Percentiles rank a stretch among this genome's conserved stretches.
phyloP scores from a whole-genome alignment of 192 early-diverging fungal genomes.

The Irineochytrium annulatum region DNA sequence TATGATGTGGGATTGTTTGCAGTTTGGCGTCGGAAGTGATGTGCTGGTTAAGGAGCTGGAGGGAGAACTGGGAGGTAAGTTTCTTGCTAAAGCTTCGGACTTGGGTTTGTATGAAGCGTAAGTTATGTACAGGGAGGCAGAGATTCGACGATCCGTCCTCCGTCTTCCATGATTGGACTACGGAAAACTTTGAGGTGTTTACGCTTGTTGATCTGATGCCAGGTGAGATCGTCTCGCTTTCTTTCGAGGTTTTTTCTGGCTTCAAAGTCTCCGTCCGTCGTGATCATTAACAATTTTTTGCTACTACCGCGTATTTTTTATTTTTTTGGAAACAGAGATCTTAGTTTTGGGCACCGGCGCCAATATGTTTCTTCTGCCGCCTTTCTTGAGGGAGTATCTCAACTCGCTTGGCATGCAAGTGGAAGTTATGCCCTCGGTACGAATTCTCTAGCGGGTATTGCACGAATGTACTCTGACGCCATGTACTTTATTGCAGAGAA shows the following conservation, averaged over 20 bases:
- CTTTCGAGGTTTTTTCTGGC: background rate
- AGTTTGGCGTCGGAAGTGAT: slow-evolving; percentile 42
- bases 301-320: background rate
- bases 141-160: slow-evolving; percentile 24
- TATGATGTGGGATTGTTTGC: slow-evolving; percentile 50
- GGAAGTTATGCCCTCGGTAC: slow-evolving; percentile 40
- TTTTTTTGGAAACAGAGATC: slow-evolving; percentile 31
- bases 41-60: slow-evolving; percentile 10
- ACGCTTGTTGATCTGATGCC: slow-evolving; percentile 36
- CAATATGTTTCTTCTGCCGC: slow-evolving; percentile 29
- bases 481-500: slow-evolving; percentile 23
- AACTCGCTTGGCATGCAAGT: slow-evolving; percentile 45
- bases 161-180: slow-evolving; percentile 44
- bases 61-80: background rate
- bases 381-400: slow-evolving; percentile 33
- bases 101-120: no score
- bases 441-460: background rate
- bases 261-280: background rate
- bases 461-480: background rate
- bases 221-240: slow-evolving; percentile 23
- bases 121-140: no score
- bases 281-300: background rate
- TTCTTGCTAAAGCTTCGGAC: background rate
- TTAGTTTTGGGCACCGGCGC: slow-evolving; percentile 48
- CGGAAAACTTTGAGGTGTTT: slow-evolving; percentile 37